phyloP scores from a whole-genome alignment of 768 basidiomycete species.

The Hericium alpestre region DNA sequence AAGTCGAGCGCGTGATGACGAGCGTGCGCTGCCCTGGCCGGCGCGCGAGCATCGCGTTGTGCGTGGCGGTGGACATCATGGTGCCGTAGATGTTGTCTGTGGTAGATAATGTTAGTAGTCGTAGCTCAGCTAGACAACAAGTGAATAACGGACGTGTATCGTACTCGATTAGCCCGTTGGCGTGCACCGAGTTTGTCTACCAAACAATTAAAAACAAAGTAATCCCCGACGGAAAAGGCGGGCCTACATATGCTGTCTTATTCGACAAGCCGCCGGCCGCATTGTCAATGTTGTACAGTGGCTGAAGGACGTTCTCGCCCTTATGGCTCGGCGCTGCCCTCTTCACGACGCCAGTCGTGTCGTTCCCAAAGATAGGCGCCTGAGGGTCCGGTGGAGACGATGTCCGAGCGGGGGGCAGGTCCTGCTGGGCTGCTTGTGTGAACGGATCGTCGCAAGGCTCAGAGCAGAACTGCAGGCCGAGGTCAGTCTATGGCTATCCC shows the following conservation, averaged over 20 bases:
- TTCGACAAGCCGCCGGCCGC: constrained; percentile 37
- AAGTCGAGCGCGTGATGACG: constrained; percentile 66
- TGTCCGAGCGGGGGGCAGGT: constrained; percentile 43
- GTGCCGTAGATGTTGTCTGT: constrained; percentile 56
- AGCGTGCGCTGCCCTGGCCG: constrained; percentile 51
- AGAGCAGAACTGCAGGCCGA: constrained; percentile 43
- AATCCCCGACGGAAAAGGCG: neutral
- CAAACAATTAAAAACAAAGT: neutral
- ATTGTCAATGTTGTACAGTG: constrained; percentile 53
- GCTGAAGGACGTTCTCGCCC: constrained; percentile 32
- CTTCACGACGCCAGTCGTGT: constrained; percentile 16
- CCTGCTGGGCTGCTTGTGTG: constrained; percentile 40
- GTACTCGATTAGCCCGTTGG: constrained; percentile 50
- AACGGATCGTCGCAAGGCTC: constrained; percentile 53
- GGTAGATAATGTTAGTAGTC: neutral
- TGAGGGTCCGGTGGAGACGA: constrained; percentile 41
- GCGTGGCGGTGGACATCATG: constrained; percentile 60
- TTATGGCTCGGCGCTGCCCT: constrained; percentile 13
- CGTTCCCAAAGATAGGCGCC: constrained; percentile 37
- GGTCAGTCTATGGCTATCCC: neutral
- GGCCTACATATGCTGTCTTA: constrained; percentile 43
- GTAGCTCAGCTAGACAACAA: neutral
- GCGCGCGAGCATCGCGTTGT: constrained; percentile 49
- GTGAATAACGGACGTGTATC: constrained; percentile 30
- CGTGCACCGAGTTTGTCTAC: constrained; percentile 32